Base-by-base conservation (phyloP, 805 yeast species). In the Yarrowia hollandica region DNA sequence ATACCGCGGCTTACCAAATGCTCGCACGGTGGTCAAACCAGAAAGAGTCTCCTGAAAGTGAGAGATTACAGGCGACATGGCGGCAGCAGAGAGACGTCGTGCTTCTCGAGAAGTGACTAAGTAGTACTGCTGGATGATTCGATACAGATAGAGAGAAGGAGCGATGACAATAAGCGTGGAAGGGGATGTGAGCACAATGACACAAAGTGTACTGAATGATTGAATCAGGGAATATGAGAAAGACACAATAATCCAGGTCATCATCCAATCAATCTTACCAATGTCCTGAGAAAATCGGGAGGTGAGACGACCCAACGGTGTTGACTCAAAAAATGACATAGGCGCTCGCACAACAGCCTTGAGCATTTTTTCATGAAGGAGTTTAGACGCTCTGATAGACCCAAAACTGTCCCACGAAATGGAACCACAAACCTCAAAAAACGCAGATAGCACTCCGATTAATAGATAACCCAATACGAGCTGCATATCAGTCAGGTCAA, bases 251-350 rank as follows among this genome's bases (percentile, higher is more conserved):
- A 70, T 69, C 7, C 69, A 64, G 11, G 73, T 67, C 39, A 76
- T 67, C 83, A 82, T 76, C 69, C 88, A 95, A 73, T 91, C 98
- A 62, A 91, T 83, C 69, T 86, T 88, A 72, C 87, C 86, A 42
- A 91, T 83, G 77, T 91, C 98, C 69, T 82, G 87, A 2, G 96
- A 88, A 68, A 91, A 91, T 70, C 98, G 79, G 74, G 91, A 91
- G 69, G 90, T 78, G 59, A 91, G 82, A 71, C 97, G 80, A 28
- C 98, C 98, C 63, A 90, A 84, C 55, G 97, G 98, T 0, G 97
- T 91, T 0, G 96, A 88, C 72, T 91, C 98, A 68, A 91, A 91
- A 69, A 91, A 91, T 26, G 87, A 79, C 97, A 91, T 91, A 61
- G 97, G 97, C 0, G 97, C 92, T 63, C 90, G 79, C 61, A 91